A percentile compares a stretch with the other conserved stretches of the same genome.
These are phyloP conservation scores for Dryas integrifolia DNA, from an alignment of 331 rosid genomes.

Conservation along the genomic window DNA sequence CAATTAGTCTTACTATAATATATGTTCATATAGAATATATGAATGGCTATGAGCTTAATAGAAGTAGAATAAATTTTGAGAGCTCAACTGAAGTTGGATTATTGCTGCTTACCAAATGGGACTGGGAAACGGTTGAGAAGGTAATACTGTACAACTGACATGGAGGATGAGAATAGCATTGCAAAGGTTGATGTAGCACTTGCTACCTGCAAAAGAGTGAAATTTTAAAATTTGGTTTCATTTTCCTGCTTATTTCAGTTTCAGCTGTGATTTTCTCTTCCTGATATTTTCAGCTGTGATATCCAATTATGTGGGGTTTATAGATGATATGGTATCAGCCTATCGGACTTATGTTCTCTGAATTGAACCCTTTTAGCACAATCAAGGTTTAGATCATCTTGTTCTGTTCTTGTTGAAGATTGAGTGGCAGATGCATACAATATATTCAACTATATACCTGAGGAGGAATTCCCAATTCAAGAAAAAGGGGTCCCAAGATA, in stretches of 20 bases:
- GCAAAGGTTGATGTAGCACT: slow-evolving; percentile 81
- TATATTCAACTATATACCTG: slow-evolving; percentile 40
- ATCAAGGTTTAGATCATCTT: no score
- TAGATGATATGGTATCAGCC: background rate
- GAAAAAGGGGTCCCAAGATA: slow-evolving; percentile 74
- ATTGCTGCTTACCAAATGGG: slow-evolving; percentile 55
- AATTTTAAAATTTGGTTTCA: slow-evolving; percentile 1
- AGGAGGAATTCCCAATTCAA: slow-evolving; percentile 78
- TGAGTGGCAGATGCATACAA: background rate
- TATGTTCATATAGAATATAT: background rate
- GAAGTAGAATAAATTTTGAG: background rate
- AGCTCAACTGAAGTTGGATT: background rate
- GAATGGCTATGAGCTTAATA: background rate
- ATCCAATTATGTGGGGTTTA: background rate
- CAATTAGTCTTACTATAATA: background rate
- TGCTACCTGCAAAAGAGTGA: slow-evolving; percentile 49
- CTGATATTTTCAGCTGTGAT: background rate
- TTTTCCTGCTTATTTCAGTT: background rate
- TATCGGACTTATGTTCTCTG: background rate
- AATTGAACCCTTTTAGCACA: no score
- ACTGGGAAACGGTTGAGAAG: slow-evolving; percentile 73
- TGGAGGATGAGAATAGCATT: slow-evolving; percentile 72
- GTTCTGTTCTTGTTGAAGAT: no score
- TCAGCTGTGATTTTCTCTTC: background rate
- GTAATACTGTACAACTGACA: slow-evolving; percentile 80